Conservation (phyloP, 2,329 filamentous ascomycete species). For the Fusarium sp. region DNA sequence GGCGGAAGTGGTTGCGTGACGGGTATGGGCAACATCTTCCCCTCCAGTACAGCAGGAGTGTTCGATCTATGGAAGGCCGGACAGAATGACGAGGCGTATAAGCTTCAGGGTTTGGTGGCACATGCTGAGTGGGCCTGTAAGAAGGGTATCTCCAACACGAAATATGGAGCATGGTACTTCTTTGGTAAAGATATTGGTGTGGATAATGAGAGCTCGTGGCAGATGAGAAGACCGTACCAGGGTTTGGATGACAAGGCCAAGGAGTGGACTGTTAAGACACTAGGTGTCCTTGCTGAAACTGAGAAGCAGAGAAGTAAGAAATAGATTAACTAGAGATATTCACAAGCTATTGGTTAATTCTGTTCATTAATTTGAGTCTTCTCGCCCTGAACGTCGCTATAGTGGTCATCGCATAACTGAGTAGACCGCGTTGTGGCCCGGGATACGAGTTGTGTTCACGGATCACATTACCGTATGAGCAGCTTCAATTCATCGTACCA, state of each 20-base stretch:
- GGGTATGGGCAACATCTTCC: constrained; percentile 61
- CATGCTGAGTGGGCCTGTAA: constrained; percentile 63
- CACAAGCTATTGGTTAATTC: background rate
- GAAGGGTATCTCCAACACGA: constrained; percentile 59
- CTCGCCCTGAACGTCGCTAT: background rate
- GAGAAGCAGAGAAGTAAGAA: constrained; percentile 42
- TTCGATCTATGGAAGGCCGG: constrained; percentile 56
- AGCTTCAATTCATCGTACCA: background rate
- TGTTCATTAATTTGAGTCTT: background rate
- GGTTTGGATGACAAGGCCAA: constrained; percentile 52
- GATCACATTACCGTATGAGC: background rate
- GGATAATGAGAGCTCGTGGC: constrained; percentile 50
- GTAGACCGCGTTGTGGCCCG: background rate
- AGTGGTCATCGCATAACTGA: background rate
- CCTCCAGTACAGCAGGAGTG: constrained; percentile 53
- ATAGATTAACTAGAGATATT: background rate
- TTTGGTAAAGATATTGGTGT: constrained; percentile 54
- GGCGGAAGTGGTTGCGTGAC: constrained; percentile 58
- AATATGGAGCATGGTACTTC: constrained; percentile 59
- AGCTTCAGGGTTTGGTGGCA: constrained; percentile 56
- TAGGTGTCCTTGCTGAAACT: constrained; percentile 51
- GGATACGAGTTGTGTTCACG: background rate
- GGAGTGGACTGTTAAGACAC: constrained; percentile 57
- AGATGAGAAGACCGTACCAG: constrained; percentile 57
- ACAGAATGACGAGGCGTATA: constrained; percentile 51